Evolutionary conservation across 2,329 filamentous ascomycete genomes (phyloP).

Genomic region (Clonostachys byssicola): DNA sequence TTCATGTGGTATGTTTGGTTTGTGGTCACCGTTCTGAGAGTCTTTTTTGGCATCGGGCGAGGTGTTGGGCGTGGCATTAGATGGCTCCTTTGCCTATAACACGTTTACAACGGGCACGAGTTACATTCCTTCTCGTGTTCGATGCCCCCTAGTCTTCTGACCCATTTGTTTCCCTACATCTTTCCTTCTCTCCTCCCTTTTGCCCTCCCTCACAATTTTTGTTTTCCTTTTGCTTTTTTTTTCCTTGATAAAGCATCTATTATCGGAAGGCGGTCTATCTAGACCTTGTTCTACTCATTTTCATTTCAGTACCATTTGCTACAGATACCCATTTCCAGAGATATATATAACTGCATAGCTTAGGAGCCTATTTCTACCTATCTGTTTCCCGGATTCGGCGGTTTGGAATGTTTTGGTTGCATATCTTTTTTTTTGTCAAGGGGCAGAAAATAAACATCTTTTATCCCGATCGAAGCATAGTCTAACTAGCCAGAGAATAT

Average conservation of each 20-base stretch:
- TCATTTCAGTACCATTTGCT: background rate
- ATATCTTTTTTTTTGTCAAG: background rate
- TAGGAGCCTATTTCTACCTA: background rate
- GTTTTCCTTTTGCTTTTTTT: constrained; percentile 3
- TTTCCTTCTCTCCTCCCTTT: constrained; percentile 3
- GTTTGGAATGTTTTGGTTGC: background rate
- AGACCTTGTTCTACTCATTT: background rate
- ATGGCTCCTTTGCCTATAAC: constrained; percentile 81
- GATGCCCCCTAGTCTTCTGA: background rate
- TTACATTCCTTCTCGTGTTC: background rate
- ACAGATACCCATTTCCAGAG: constrained; percentile 10
- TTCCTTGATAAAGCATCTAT: too few relatives aligned
- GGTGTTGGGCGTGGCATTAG: constrained; percentile 56
- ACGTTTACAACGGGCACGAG: background rate
- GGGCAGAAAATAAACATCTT: too few relatives aligned
- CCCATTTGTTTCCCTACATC: background rate
- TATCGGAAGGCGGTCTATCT: too few relatives aligned
- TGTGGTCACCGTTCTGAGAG: constrained; percentile 71
- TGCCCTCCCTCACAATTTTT: constrained; percentile 5
- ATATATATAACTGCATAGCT: background rate
- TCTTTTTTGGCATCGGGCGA: constrained; percentile 58
- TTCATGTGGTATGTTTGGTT: constrained; percentile 96
- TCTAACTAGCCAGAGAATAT: too few relatives aligned
- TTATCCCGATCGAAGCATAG: too few relatives aligned
- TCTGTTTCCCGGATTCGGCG: background rate